Base-by-base conservation (phyloP, 352 stramenopile genomes). In the Phytophthora rubi region DNA sequence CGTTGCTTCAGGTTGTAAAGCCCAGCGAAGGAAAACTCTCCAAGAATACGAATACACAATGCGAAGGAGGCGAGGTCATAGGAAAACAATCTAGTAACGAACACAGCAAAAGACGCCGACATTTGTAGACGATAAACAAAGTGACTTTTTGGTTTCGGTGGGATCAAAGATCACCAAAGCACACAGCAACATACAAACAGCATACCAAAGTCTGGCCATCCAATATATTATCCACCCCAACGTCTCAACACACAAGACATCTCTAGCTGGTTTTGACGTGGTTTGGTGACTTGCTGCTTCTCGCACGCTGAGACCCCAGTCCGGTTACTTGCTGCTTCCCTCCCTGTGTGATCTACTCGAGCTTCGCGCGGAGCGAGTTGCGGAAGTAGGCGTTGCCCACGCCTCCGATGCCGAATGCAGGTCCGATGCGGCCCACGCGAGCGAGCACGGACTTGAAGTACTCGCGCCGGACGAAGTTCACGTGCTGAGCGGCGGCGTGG, bases 351-450 rank as follows among this genome's bases (percentile, higher is more conserved):
- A n/a, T 75, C 75, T 72, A 87, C 13, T 76, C 69, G 28, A 91
- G 58, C 16, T 75, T 73, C 13, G 62, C 67, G 15, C 81, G 81
- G 32, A 93, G 68, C 2, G 62, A 58, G 39, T 88, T 76, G 39
- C 85, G 82, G 62, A 83, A 90, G 75, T 82, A 87, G 21, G 63
- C 82, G 78, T 98, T 98, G 59, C 91, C 89, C 42, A 98, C 85
- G 30, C 92, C 91, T 4, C 92, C 92, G 58, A 98, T 88, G 16
- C 92, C 92, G 63, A 97, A 98, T 6, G 92, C 92, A 44, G 92
- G 92, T 18, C 88, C 90, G 52, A 98, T 97, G 45, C 92, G 90
- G 1, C 76, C 87, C 37, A 98, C 91, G 39, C 92, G 86, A 21
- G 91, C 91, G 8, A 86, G 32, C 1, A 90, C 89, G 6, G 91